A percentile compares a stretch with the other conserved stretches of the same genome.
phyloP scores from a whole-genome alignment of 148 eudicot species.

The Talinum fruticosum region DNA sequence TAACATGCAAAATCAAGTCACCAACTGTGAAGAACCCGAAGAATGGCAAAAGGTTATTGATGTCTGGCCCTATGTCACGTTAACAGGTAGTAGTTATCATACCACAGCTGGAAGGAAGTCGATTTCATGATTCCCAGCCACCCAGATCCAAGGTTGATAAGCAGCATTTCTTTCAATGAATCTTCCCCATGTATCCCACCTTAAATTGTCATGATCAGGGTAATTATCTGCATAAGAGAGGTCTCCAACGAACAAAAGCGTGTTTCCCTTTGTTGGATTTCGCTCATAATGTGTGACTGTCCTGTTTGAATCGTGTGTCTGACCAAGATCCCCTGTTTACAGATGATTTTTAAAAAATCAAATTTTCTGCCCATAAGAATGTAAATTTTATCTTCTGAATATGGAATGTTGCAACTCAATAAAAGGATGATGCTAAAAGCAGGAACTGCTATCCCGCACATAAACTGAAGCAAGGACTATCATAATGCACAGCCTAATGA shows the following conservation, averaged over 20 bases:
- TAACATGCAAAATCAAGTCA: not conserved
- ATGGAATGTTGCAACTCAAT: not conserved
- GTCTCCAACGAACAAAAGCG: slow-evolving; percentile 69
- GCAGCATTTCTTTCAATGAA: slow-evolving; percentile 74
- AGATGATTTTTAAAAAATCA: not conserved
- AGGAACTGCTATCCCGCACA: not conserved
- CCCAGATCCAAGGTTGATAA: slow-evolving; percentile 86
- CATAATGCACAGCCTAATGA: not conserved
- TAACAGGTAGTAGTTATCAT: slow-evolving; percentile 13
- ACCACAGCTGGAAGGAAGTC: slow-evolving; percentile 61
- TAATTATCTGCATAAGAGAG: slow-evolving; percentile 76
- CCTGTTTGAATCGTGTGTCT: slow-evolving; percentile 66
- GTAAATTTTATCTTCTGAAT: slow-evolving; percentile 11
- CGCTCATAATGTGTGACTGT: slow-evolving; percentile 64
- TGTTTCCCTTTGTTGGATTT: slow-evolving; percentile 60
- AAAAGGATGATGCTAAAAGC: not conserved
- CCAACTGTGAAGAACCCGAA: not conserved
- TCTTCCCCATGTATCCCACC: slow-evolving; percentile 95
- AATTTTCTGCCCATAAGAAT: not conserved
- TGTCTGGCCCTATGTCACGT: not conserved
- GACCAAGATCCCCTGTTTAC: slow-evolving; percentile 76
- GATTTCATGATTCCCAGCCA: slow-evolving; percentile 76
- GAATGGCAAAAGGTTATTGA: not conserved
- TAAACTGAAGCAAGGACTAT: not conserved
- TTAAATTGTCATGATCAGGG: slow-evolving; percentile 59